Evolutionary conservation across 2,329 filamentous ascomycete species (phyloP).

Genomic region (Cryphonectria nitschkei): DNA sequence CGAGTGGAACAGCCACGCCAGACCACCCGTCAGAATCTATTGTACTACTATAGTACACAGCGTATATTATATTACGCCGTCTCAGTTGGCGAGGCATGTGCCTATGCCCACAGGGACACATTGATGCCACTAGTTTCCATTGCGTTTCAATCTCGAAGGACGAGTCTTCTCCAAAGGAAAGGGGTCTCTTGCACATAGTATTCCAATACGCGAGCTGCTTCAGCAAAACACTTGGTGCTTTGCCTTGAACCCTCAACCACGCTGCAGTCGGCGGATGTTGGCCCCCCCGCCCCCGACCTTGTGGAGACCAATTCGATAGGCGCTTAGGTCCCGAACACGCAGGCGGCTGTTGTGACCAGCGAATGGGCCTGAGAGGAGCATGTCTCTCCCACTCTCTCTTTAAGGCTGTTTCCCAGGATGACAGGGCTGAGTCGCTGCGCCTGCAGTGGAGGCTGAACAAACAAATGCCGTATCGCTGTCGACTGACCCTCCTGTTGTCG

Average conservation of each 20-base stretch:
- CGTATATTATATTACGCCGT: not conserved
- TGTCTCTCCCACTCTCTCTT: not conserved
- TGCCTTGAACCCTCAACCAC: not conserved
- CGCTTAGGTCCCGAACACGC: not conserved
- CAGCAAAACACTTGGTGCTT: not conserved
- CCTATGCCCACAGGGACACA: slow-evolving; percentile 14
- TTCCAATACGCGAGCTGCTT: slow-evolving; percentile 1
- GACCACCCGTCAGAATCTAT: not conserved
- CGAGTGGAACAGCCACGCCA: not conserved
- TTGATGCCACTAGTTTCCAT: slow-evolving; percentile 11
- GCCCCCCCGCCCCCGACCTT: not conserved
- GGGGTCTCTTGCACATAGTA: not conserved
- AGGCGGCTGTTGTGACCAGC: not conserved
- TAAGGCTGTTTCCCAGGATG: not conserved
- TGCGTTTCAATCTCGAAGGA: slow-evolving; percentile 20
- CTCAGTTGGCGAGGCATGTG: not conserved
- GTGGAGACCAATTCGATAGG: not conserved
- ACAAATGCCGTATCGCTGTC: not conserved
- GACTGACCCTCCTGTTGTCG: not conserved
- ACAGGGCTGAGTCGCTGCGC: slow-evolving; percentile 6
- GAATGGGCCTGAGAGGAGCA: not conserved
- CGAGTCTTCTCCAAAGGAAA: not conserved
- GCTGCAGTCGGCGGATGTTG: not conserved
- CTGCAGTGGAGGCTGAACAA: not conserved
- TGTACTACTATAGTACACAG: not conserved